Base-by-base conservation (phyloP, 139 green algal species). In the Chlamydomonas schloesseri region DNA sequence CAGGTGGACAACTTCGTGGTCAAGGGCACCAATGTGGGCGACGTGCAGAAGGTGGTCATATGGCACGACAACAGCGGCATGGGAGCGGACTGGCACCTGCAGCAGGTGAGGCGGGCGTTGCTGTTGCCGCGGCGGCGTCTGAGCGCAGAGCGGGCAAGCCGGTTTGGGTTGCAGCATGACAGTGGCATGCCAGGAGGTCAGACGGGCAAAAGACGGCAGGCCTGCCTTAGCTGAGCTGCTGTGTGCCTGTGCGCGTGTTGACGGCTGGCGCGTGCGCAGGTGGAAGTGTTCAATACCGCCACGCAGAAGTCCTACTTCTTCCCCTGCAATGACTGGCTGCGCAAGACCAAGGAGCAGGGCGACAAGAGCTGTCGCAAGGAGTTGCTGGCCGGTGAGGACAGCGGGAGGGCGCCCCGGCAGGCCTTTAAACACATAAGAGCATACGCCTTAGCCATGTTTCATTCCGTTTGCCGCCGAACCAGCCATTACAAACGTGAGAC, bases 1-100 rank as follows among this genome's bases (percentile, higher is more conserved):
- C 77, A 84, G 68, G 70, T 80, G n/a, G 92, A 95, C 89, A 82
- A 80, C 67, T 95, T 95, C 78, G 73, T 91, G 67, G 53, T 95
- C 47, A 87, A 92, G 79, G 77, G 62, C 18, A 90, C 80, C 26
- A 85, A 93, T 82, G 73, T 93, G 11, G 91, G 88, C 10, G 88
- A 91, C 24, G 37, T 93, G 21, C 55, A 89, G 76, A 36, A 50
- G 18, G 31, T 93, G 14, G 64, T 91, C 68, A 91, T 94, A 46
- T 80, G 68, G 64, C 87, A 91, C 33, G 86, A 93, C 75, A 88
- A 92, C 84, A 74, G 17, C n/a, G 82, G 88, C 15, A 1, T 83
- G 14, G 87, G 80, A 1, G 26, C 91, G 20, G 86, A 87, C 64
- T 92, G 89, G 91, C 81, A 87, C 55, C 34, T 79, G 34, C 69